Evolutionary conservation across 257 asterid genomes (phyloP), one percentile per base, ranked within the genome.

Genomic region (Solanum stenotomum): DNA sequence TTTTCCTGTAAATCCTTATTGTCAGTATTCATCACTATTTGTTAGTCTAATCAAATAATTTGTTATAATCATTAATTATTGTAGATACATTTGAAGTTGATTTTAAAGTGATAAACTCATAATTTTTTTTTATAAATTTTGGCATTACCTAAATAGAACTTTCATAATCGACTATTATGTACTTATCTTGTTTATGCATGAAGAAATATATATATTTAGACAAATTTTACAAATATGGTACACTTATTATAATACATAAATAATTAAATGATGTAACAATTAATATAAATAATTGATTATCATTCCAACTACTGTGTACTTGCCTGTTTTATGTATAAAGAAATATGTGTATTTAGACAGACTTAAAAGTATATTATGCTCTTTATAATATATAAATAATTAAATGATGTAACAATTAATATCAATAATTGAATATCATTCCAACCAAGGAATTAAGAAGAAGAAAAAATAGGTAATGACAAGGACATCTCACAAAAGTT

Each of bases 1-100:
- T 9, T 68, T 27, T 27, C 3, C 0, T 1, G 13, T 31, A 31
- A 31, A 70, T 67, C 8, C 23, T 70, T 14, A 29, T 71, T 0
- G 3, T 31, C 5, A 31, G 0, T 31, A 31, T 70, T 31, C 23
- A 31, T 10, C 2, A 12, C 2, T 67, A 67, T 5, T 29, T 29
- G 37, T 68, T 68, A 8, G 1, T 27, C 18, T 14, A 68, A 68
- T 56, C n/a, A 56, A 56, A 8, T 3, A 7, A 6, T 18, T 56
- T 56, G 25, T 8, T 56, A 18, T 56, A 20, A 56, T 27, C 4
- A 3, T 25, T 29, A 68, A 8, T 65, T 65, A 25, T 29, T 29
- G 56, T 46, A 18, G 56, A 46, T 46, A 4, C 56, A 46, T 1
- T 31, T 6, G 22, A 3, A 70, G 38, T 29, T 70, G 10, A 5